Evolutionary conservation across 2,329 filamentous ascomycete genomes (phyloP).

Genomic region (Xylariaceae sp.): DNA sequence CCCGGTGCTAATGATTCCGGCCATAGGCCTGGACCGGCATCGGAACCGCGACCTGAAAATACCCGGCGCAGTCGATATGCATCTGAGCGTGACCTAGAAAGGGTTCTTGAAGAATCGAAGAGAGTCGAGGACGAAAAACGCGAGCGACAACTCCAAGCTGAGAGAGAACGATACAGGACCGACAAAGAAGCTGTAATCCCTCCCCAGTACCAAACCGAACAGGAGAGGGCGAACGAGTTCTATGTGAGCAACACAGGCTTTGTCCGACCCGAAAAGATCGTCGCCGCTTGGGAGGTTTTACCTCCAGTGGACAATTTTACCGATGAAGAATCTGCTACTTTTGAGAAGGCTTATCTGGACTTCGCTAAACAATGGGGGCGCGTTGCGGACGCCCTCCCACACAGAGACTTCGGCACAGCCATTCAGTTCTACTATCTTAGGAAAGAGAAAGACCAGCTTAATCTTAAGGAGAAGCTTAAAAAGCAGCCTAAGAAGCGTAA

Average conservation of each 20-base stretch:
- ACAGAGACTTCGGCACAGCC: conserved; percentile 69
- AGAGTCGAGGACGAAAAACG: conserved; percentile 64
- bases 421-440: conserved; percentile 84
- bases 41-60: conserved; percentile 52
- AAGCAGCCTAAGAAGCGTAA: conserved; percentile 56
- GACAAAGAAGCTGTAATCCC: conserved; percentile 71
- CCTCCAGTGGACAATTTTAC: conserved; percentile 72
- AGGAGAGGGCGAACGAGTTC: conserved; percentile 52
- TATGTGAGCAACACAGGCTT: conserved; percentile 64
- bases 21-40: conserved; percentile 36
- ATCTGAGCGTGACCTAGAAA: conserved; percentile 68
- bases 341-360: conserved; percentile 70
- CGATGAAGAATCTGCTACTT: conserved; percentile 61
- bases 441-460: conserved; percentile 69
- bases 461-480: conserved; percentile 71
- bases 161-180: conserved; percentile 65
- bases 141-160: conserved; percentile 59
- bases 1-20: conserved; percentile 34
- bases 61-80: conserved; percentile 53
- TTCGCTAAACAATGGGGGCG: conserved; percentile 78
- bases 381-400: conserved; percentile 62
- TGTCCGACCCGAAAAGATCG: conserved; percentile 59
- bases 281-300: conserved; percentile 65
- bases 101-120: conserved; percentile 66
- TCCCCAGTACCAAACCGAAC: conserved; percentile 58